Percentiles rank a stretch among this genome's conserved stretches.
Evolutionary conservation across 768 basidiomycete genomes (phyloP).

Genomic region (Macrolepiota fuliginosa): DNA sequence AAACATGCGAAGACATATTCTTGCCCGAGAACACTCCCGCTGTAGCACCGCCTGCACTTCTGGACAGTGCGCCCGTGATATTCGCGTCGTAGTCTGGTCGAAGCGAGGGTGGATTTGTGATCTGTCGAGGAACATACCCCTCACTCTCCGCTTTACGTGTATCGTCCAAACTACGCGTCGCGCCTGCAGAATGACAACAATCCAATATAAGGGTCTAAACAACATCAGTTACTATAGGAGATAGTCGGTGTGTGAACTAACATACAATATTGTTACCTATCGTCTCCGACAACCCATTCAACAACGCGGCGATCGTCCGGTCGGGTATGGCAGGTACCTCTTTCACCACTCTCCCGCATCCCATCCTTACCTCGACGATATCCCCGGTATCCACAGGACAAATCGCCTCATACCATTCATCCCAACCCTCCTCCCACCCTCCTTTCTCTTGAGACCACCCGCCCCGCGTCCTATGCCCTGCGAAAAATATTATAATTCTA

Average conservation of each 20-base stretch:
- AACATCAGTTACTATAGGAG: no score
- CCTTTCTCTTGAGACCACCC: conserved; percentile 27
- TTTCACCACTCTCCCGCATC: not conserved
- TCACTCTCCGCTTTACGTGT: not conserved
- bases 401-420: conserved; percentile 30
- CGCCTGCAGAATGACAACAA: conserved; percentile 42
- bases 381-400: conserved; percentile 30
- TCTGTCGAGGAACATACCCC: conserved; percentile 6
- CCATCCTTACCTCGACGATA: not conserved
- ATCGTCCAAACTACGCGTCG: conserved; percentile 21
- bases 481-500: conserved; percentile 42
- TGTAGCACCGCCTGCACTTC: conserved; percentile 17
- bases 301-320: conserved; percentile 34
- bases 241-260: not conserved
- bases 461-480: conserved; percentile 40
- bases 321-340: conserved; percentile 38
- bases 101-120: conserved; percentile 13
- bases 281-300: conserved; percentile 32
- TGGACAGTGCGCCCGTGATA: conserved; percentile 17
- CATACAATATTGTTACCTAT: conserved; percentile 47
- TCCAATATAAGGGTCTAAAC: conserved; percentile 44
- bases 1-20: conserved; percentile 35
- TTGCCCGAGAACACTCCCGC: conserved; percentile 21
- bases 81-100: conserved; percentile 22
- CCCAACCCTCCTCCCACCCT: conserved; percentile 23